phyloP scores from a whole-genome alignment of 352 stramenopile species.

The Labyrinthula sp. region DNA sequence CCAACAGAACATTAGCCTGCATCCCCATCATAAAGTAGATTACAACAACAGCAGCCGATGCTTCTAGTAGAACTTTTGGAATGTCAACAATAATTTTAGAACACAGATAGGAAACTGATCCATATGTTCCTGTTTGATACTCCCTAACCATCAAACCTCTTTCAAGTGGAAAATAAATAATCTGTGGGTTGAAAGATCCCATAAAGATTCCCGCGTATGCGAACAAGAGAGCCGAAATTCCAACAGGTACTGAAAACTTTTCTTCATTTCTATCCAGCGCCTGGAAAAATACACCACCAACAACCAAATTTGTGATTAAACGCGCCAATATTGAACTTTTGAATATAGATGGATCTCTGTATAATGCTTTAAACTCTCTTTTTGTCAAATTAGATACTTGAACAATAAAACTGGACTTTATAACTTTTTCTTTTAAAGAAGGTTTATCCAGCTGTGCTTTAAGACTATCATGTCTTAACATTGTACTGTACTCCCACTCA shows the following conservation, averaged over 20 bases:
- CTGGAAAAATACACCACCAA: constrained; percentile 26
- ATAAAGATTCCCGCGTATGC: constrained; percentile 18
- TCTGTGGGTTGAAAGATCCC: too few species aligned
- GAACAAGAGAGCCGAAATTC: constrained; percentile 16
- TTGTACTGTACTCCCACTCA: too few species aligned
- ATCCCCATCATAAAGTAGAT: constrained; percentile 17
- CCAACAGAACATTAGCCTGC: constrained; percentile 1
- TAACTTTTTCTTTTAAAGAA: constrained; percentile 4
- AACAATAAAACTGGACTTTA: too few species aligned
- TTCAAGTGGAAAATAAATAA: constrained; percentile 23
- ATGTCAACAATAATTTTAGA: constrained; percentile 23
- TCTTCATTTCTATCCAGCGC: constrained; percentile 17
- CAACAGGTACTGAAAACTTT: neutral
- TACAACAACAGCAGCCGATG: constrained; percentile 5
- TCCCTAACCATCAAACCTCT: constrained; percentile 19
- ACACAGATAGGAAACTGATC: constrained; percentile 12
- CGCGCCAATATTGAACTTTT: constrained; percentile 18
- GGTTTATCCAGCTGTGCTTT: neutral
- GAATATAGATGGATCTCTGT: neutral
- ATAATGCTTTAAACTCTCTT: constrained; percentile 12
- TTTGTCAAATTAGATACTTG: constrained; percentile 1
- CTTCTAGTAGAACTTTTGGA: constrained; percentile 25
- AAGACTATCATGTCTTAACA: neutral
- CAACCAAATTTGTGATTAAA: constrained; percentile 18
- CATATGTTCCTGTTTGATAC: constrained; percentile 24